These are phyloP conservation scores for Candida albicans DNA, from an alignment of 1,139 yeast genomes.

Conservation along the genomic window DNA sequence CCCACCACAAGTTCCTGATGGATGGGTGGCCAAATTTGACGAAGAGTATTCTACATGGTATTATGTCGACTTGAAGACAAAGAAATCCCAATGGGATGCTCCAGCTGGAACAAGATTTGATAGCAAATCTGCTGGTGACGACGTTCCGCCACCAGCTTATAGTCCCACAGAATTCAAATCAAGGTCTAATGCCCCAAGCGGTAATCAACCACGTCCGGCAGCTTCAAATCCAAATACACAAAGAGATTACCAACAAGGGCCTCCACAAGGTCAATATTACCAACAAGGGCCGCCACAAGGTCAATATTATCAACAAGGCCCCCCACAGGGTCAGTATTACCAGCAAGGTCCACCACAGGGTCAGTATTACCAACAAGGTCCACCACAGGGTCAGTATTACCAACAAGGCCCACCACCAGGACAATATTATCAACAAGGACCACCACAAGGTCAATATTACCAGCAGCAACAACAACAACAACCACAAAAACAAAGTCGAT, in stretches of 20 bases:
- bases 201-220: constrained; percentile 8
- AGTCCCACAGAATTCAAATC: constrained; percentile 22
- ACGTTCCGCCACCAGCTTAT: constrained; percentile 38
- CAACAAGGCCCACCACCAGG: constrained; percentile 17
- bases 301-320: constrained; percentile 22
- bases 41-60: constrained; percentile 75
- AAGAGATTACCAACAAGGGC: constrained; percentile 7
- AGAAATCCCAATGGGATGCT: constrained; percentile 87
- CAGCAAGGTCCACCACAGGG: constrained; percentile 18
- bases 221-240: constrained; percentile 8
- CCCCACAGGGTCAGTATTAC: constrained; percentile 16
- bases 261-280: constrained; percentile 11
- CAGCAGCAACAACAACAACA: constrained; percentile 20
- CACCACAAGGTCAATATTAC: constrained; percentile 16
- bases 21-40: constrained; percentile 90
- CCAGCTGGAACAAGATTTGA: constrained; percentile 60
- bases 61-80: constrained; percentile 71
- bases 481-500: constrained; percentile 17
- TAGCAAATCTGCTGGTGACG: constrained; percentile 14
- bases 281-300: constrained; percentile 15
- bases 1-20: constrained; percentile 63
- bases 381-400: constrained; percentile 22
- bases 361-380: constrained; percentile 11
- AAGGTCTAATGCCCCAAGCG: constrained; percentile 4
- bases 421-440: constrained; percentile 8